These are phyloP conservation scores for Saccharum spontaneum DNA, from an alignment of 176 grass and related monocot genomes.

Conservation along the genomic window DNA sequence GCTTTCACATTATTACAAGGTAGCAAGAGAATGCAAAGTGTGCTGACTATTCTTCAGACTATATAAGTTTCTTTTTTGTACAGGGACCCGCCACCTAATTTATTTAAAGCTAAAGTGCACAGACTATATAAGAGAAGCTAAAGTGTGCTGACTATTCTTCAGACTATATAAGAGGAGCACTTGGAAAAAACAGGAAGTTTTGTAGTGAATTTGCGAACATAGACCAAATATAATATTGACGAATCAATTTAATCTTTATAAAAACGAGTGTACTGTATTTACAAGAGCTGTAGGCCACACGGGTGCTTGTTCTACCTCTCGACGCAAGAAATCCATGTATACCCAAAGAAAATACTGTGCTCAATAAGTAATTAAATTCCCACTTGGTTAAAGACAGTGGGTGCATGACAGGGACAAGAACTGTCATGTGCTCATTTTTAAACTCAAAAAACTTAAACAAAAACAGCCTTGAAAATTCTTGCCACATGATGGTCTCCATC, in stretches of 20 bases:
- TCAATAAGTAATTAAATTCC: constrained; percentile 9
- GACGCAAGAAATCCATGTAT: neutral
- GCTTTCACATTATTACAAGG: constrained; percentile 44
- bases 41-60: neutral
- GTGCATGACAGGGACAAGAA: neutral
- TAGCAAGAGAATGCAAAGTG: neutral
- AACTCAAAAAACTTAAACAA: neutral
- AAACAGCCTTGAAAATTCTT: neutral
- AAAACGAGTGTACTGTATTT: neutral
- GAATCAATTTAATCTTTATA: neutral
- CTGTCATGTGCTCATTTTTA: neutral
- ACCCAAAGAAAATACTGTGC: neutral
- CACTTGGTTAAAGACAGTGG: neutral
- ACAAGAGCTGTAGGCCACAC: neutral
- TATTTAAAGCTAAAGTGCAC: neutral
- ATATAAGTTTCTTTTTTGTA: neutral
- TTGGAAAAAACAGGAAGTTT: neutral
- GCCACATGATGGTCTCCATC: constrained; percentile 4
- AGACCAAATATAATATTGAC: neutral
- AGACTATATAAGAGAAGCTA: no score
- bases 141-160: no score
- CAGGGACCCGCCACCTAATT: neutral
- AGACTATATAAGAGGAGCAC: no score
- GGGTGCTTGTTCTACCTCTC: neutral
- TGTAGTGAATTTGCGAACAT: neutral